Base-by-base conservation (phyloP, 495 filamentous ascomycete genomes). In the Eremomyces bilateralis region DNA sequence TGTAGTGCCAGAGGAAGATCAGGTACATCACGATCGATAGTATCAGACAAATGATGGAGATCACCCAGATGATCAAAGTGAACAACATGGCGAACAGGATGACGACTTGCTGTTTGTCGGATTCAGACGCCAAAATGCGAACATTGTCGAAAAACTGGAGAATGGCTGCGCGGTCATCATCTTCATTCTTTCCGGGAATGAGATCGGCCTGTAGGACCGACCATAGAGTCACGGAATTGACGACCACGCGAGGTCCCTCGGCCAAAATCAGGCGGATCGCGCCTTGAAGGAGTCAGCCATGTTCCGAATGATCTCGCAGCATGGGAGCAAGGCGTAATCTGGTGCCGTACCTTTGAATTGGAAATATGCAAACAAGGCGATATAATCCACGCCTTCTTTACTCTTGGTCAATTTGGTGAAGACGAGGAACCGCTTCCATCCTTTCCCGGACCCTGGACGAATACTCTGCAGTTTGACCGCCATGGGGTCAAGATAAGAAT, bases 331-430 rank as follows among this genome's bases (percentile, higher is more conserved):
- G 8, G 15, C 20, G 57, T 34, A 59, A 46, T 21, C 35, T 36
- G 31, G 8, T 34, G 18, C 51, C 68, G 57, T 51, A 80, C 80
- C 73, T 59, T 94, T 76, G 51, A 94, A 94, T 13, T 76, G 76
- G 53, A 94, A 97, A 48, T 92, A 93, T 20, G 80, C 75, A 47
- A 93, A 92, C 2, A 97, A 63, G 8, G 84, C 88, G 27, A 91
- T 62, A 50, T 91, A 92, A 51, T 94, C 85, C 20, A 72, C 69
- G 8, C 82, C 81, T 51, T 91, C 85, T 50, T 76, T 82, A 53
- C 76, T 80, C 50, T 85, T 83, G 1, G 88, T 93, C 54, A 97
- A 58, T 42, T 81, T 79, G 4, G 83, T 71, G 48, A 93, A 97
- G 30, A 97, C 83, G 13, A 94, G 58, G 49, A 94, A 97, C 21